Percentiles rank a stretch among this genome's conserved stretches.
Conservation (phyloP, 176 grass and related monocot species). For the Bolboschoenus planiculmis region DNA sequence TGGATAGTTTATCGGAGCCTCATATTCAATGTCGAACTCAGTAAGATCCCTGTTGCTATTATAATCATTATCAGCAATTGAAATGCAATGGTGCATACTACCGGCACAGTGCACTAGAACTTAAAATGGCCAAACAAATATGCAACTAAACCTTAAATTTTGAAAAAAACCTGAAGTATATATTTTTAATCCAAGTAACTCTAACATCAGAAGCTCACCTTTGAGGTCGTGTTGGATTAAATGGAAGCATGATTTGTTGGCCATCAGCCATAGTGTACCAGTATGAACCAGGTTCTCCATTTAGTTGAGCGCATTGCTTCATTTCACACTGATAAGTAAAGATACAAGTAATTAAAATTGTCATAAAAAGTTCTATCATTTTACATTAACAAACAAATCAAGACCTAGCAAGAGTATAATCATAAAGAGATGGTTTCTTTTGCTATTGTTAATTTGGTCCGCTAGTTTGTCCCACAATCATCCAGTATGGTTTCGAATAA, state of each 20-base stretch:
- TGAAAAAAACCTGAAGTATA: neutral
- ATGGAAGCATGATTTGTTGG: neutral
- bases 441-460: neutral
- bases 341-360: neutral
- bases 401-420: neutral
- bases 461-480: neutral
- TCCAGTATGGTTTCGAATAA: neutral
- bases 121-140: no score
- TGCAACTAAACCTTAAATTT: neutral
- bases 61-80: neutral
- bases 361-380: neutral
- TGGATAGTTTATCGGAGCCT: neutral
- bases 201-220: neutral
- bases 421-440: neutral
- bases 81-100: neutral
- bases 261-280: neutral
- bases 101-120: neutral
- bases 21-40: neutral
- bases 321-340: neutral
- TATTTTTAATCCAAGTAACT: neutral
- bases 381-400: neutral
- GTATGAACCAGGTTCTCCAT: neutral
- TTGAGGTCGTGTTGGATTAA: neutral
- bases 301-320: neutral
- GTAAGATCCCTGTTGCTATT: neutral